Evolutionary conservation across 345 rosid genomes (phyloP), one percentile per base, ranked within the genome.

Genomic region (Arabidopsis thaliana): DNA sequence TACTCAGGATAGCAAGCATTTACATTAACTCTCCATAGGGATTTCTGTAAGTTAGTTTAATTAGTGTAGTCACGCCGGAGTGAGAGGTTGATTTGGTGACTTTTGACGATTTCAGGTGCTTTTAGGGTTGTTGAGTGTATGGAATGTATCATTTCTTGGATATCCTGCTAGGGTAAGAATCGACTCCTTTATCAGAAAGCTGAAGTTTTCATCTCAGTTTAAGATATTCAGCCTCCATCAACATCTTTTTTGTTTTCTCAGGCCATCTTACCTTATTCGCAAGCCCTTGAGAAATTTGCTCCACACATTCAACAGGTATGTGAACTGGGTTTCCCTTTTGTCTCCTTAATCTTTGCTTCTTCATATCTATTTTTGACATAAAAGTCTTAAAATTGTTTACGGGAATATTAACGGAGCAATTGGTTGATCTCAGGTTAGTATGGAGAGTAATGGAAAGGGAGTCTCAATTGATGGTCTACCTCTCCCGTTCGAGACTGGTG

Each of bases 381-480:
- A 38, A 14, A 20, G 8, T 7, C 34, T 9, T 24, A 6, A 53
- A 14, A 2, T 24, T 60, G 30, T 65, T 56, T 32, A 53, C 71
- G n/a, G 57, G 41, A 10, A n/a, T 36, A 51, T 10, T 41, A 55
- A 42, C 2, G 11, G 5, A 37, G 13, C 40, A 4, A 34, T 45
- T 37, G 3, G 68, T 23, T 78, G 41, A 53, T 53, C 80, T 46
- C 67, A 95, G 98, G 97, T 95, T 73, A 95, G 98, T 85, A 95
- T 92, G 99, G 99, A 95, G 87, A 95, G 99, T 81, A 95, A 95
- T 80, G 99, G 98, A 53, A 95, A 95, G 83, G 97, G 98, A 71
- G 97, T 92, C 37, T 92, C 99, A 20, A 92, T 95, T 65, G 94
- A 92, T 77, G 98, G 98, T 60, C 75, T 80, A 63, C 87, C 91